These are phyloP conservation scores for Cajanus cajan DNA, from an alignment of 306 rosid species.

Conservation along the genomic window DNA sequence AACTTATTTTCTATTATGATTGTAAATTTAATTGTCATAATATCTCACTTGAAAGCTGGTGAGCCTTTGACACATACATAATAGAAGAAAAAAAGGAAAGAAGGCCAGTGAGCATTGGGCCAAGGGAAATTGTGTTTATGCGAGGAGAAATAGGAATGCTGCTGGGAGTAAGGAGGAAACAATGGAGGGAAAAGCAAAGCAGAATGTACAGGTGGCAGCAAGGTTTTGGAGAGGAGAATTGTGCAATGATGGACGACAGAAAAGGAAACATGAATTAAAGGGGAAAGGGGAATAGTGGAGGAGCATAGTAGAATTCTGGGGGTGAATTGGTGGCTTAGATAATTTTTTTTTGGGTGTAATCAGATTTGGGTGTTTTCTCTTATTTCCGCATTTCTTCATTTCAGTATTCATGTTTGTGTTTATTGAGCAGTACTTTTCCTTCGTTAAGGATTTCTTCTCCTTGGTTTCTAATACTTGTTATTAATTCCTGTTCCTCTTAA, in stretches of 20 bases:
- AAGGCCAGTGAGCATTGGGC: no score
- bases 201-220: not conserved
- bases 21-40: not conserved
- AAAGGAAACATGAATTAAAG: not conserved
- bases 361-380: no score
- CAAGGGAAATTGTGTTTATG: not conserved
- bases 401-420: not conserved
- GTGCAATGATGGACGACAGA: not conserved
- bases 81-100: not conserved
- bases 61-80: not conserved
- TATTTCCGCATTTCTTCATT: not conserved
- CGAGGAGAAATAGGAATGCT: not conserved
- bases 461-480: not conserved
- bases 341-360: no score
- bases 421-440: not conserved
- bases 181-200: not conserved
- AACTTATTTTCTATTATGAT: conserved; percentile 1
- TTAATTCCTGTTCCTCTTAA: not conserved
- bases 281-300: not conserved
- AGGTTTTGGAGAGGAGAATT: not conserved
- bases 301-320: not conserved
- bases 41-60: not conserved
- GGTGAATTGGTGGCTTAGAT: not conserved
- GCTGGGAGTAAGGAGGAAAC: not conserved
- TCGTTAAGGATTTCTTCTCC: not conserved